Evolutionary conservation across 352 stramenopile genomes (phyloP).

Genomic region (Pythium biforme): DNA sequence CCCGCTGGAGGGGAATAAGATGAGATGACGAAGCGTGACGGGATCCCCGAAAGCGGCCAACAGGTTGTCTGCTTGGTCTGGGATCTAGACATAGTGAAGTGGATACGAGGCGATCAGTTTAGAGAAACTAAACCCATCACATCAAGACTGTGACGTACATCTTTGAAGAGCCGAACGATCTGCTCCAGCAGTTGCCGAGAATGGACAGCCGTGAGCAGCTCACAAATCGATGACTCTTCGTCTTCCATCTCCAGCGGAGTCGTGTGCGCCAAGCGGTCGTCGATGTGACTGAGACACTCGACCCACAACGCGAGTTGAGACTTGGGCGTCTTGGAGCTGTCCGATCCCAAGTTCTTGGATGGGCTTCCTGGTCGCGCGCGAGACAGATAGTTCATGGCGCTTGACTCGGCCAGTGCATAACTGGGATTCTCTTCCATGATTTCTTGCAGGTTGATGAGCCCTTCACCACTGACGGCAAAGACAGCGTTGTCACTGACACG

Average conservation of each 20-base stretch:
- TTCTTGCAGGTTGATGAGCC: slow-evolving; percentile 60
- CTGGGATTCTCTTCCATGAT: slow-evolving; percentile 79
- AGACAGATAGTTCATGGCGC: slow-evolving; percentile 28
- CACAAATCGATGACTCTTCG: slow-evolving; percentile 59
- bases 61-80: slow-evolving; percentile 35
- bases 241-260: slow-evolving; percentile 59
- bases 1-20: slow-evolving; percentile 37
- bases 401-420: slow-evolving; percentile 69
- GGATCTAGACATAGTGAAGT: no score
- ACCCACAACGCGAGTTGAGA: slow-evolving; percentile 62
- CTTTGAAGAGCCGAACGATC: slow-evolving; percentile 57
- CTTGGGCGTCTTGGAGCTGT: slow-evolving; percentile 23
- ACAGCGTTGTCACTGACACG: background rate
- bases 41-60: slow-evolving; percentile 62
- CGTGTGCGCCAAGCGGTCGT: slow-evolving; percentile 61
- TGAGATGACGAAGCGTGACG: slow-evolving; percentile 65
- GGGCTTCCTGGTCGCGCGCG: slow-evolving; percentile 42
- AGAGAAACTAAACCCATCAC: slow-evolving; percentile 4
- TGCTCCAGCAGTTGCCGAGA: slow-evolving; percentile 66
- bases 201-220: slow-evolving; percentile 62
- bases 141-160: slow-evolving; percentile 26
- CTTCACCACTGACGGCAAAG: slow-evolving; percentile 9
- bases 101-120: no score
- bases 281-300: slow-evolving; percentile 60
- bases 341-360: slow-evolving; percentile 38